These are phyloP conservation scores for Eruca vesicaria DNA, from an alignment of 441 rosid species.

Conservation along the genomic window DNA sequence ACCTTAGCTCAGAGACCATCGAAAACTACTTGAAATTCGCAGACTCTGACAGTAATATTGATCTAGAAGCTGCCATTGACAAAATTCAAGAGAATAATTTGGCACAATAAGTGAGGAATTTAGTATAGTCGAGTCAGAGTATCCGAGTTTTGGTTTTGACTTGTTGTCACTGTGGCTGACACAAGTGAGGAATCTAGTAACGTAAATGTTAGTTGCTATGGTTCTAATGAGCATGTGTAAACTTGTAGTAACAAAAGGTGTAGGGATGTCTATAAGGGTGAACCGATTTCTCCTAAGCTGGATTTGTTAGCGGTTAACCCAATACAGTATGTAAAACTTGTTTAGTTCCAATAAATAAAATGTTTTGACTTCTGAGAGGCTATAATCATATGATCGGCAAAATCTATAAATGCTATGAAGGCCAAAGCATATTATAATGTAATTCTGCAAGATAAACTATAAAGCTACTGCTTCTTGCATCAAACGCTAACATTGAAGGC, in stretches of 20 bases:
- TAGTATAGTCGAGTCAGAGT: conserved; percentile 8
- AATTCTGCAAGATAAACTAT: not conserved
- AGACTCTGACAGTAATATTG: conserved; percentile 37
- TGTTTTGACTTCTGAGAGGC: conserved; percentile 10
- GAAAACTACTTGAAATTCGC: conserved; percentile 63
- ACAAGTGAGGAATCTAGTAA: conserved; percentile 31
- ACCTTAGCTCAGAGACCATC: conserved; percentile 59
- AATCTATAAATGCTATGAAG: not conserved
- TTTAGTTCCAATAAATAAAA: conserved; percentile 14
- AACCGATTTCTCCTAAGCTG: not conserved
- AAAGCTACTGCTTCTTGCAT: not conserved
- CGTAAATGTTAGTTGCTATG: conserved; percentile 21
- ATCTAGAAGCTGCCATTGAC: conserved; percentile 47
- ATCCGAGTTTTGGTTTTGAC: conserved; percentile 24
- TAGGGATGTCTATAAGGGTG: not conserved
- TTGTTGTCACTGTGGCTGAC: conserved; percentile 24
- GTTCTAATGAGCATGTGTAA: conserved; percentile 38
- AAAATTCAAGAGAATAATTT: conserved; percentile 20
- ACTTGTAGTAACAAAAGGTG: conserved; percentile 11
- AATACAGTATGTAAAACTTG: conserved; percentile 9
- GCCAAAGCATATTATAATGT: not conserved
- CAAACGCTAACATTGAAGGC: too few relatives aligned
- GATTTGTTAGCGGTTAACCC: not conserved
- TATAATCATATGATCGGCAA: too few relatives aligned
- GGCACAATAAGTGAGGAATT: too few relatives aligned